These are phyloP conservation scores for Aquilaria yunnanensis DNA, from an alignment of 345 rosid genomes.

Conservation along the genomic window DNA sequence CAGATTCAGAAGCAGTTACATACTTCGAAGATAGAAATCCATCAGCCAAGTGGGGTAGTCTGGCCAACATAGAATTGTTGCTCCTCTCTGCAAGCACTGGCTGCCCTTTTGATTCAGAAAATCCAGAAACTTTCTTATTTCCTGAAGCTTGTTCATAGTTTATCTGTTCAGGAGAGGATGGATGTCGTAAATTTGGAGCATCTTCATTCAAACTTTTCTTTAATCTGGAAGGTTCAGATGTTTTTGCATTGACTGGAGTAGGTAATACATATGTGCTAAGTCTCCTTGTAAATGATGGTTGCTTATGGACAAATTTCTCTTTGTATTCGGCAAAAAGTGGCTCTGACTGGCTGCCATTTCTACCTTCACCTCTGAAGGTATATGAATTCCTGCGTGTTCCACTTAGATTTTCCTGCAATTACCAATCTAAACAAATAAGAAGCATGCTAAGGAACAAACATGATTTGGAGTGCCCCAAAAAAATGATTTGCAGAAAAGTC, in stretches of 20 bases:
- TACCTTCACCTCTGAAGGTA: constrained; percentile 33
- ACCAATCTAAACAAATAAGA: constrained; percentile 5
- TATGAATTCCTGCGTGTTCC: constrained; percentile 28
- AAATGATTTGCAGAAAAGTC: neutral
- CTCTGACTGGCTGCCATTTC: constrained; percentile 61
- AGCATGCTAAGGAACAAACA: constrained; percentile 2
- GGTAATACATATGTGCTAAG: constrained; percentile 82
- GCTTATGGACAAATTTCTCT: constrained; percentile 48
- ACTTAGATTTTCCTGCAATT: constrained; percentile 45
- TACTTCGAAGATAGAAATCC: constrained; percentile 40
- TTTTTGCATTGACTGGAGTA: constrained; percentile 64
- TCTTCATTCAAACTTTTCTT: constrained; percentile 31
- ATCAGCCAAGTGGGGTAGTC: constrained; percentile 49
- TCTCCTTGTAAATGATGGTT: constrained; percentile 47
- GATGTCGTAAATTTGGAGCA: constrained; percentile 46
- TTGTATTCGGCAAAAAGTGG: constrained; percentile 62
- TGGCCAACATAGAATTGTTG: constrained; percentile 32
- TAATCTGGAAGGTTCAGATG: constrained; percentile 30
- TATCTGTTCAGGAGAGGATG: constrained; percentile 67
- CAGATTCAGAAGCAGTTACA: constrained; percentile 29
- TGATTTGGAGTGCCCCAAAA: constrained; percentile 2
- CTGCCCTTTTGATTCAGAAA: constrained; percentile 23
- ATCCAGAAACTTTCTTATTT: constrained; percentile 35
- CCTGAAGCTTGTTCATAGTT: constrained; percentile 23
- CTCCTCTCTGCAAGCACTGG: constrained; percentile 58